Evolutionary conservation across 805 yeast species (phyloP), one percentile per base, ranked within the genome.

Genomic region (Teunomyces lycoperdinae): DNA sequence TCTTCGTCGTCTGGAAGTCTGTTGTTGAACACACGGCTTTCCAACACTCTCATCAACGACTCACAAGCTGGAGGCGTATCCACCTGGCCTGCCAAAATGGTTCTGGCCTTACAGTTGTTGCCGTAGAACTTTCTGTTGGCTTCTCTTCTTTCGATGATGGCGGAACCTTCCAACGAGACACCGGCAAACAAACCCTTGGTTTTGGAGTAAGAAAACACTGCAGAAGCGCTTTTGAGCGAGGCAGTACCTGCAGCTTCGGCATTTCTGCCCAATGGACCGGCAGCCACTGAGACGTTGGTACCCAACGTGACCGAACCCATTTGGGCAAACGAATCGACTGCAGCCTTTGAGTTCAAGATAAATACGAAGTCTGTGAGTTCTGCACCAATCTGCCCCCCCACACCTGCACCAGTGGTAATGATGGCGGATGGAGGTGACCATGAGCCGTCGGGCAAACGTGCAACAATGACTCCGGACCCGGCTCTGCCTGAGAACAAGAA

Each of bases 361-460:
- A 92, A 92, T 27, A 92, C 97, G 62, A 92, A 92, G 71, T 92
- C 98, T 1, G 99, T 92, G 60, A 92, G 73, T 65, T 92, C 99
- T 7, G 96, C 91, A 36, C 99, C 99, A 54, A 94, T 81, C 72
- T 90, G 95, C 39, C 99, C 99, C 50, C 99, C 99, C 5, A 94
- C 97, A 61, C 99, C 98, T 3, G 97, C 98, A 58, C 98, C 99
- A 3, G 96, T 98, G 17, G 97, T 88, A 45, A 83, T 85, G 55
- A 94, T 85, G 8, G 97, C 99, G 2, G 96, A 85, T 1, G 99
- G 99, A 2, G 97, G 96, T 10, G 97, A 90, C 99, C 99, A 92
- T 0, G 87, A 69, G 0, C 97, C 98, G 67, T 94, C 98, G 2
- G 95, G 95, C 43, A 94, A 76, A 50, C 97, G 75, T 4, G 97